Evolutionary conservation across 2,329 filamentous ascomycete genomes (phyloP), one percentile per base, ranked within the genome.

Genomic region (Botryotinia convoluta): DNA sequence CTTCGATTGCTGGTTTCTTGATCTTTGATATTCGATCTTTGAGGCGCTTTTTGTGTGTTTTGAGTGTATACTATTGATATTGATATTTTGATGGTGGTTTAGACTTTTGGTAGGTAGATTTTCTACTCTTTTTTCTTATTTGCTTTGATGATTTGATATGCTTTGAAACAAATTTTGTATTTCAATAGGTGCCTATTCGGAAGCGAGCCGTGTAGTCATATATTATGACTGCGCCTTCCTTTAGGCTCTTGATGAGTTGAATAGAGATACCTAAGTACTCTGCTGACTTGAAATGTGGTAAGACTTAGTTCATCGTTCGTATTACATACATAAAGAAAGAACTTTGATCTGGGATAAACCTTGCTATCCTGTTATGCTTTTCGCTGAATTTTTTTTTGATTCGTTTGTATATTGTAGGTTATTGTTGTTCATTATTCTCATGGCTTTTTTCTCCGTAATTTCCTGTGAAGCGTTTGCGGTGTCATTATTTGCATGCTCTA

Each of bases 381-480:
- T 48, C 10, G 9, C 42, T 26, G 26, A 26, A n/a, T n/a, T n/a
- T 9, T 26, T 5, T 48, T 26, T 48, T 8, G 8, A 10, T 48
- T 48, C 4, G 1, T 26, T 26, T 48, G 9, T 26, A 20, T 10
- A 22, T 16, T 45, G 8, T 42, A 14, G 4, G 5, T 18, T 48
- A 6, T 51, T 51, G 26, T 1, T 2, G 26, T 7, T 14, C 4
- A 2, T 51, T n/a, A 1, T 51, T n/a, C 10, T n/a, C 4, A 5
- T 12, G 22, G 2, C 0, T 5, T 26, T 51, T 5, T 22, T 20
- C 44, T 45, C 4, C 1, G 8, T 26, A 0, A 10, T 26, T 26
- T 12, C 0, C 4, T 4, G 3, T 26, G 22, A 12, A 48, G 45
- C 10, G 1, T 26, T 5, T 26, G 10, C 22, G 4, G 4, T 51